phyloP scores from a whole-genome alignment of 805 yeast species.

The Hanseniaspora jakobsenii region DNA sequence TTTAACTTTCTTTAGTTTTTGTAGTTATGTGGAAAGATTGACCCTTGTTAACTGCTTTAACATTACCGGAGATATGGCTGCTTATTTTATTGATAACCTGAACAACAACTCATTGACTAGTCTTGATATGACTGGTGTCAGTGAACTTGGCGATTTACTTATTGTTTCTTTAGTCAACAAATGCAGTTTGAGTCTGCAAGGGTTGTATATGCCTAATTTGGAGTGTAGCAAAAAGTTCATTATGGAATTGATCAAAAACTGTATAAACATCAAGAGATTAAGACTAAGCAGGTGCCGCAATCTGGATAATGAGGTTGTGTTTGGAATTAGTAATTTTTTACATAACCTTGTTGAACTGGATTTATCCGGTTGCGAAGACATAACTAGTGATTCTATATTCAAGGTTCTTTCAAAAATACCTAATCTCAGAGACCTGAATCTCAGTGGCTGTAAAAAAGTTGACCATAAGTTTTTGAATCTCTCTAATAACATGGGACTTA shows the following conservation, averaged over 20 bases:
- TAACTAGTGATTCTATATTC: slow-evolving; percentile 5
- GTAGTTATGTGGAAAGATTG: slow-evolving; percentile 6
- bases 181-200: slow-evolving; percentile 9
- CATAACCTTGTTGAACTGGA: slow-evolving; percentile 12
- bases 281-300: not conserved
- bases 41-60: slow-evolving; percentile 6
- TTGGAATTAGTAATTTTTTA: not conserved
- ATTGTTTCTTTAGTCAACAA: slow-evolving; percentile 2
- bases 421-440: slow-evolving; percentile 8
- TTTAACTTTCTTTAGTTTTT: not conserved
- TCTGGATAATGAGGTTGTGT: not conserved
- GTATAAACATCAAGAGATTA: slow-evolving; percentile 8
- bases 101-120: slow-evolving; percentile 8
- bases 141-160: not conserved
- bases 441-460: slow-evolving; percentile 12
- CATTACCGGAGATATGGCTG: not conserved
- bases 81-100: slow-evolving; percentile 2
- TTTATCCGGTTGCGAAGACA: slow-evolving; percentile 4
- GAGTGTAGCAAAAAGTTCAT: slow-evolving; percentile 1
- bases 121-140: slow-evolving; percentile 10
- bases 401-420: slow-evolving; percentile 1
- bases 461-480: not conserved
- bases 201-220: slow-evolving; percentile 6
- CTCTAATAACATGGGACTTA: not conserved
- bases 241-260: not conserved